A percentile compares a stretch with the other conserved stretches of the same genome.
These are phyloP conservation scores for Bruguiera gymnorhiza DNA, from an alignment of 345 rosid genomes.

Conservation along the genomic window DNA sequence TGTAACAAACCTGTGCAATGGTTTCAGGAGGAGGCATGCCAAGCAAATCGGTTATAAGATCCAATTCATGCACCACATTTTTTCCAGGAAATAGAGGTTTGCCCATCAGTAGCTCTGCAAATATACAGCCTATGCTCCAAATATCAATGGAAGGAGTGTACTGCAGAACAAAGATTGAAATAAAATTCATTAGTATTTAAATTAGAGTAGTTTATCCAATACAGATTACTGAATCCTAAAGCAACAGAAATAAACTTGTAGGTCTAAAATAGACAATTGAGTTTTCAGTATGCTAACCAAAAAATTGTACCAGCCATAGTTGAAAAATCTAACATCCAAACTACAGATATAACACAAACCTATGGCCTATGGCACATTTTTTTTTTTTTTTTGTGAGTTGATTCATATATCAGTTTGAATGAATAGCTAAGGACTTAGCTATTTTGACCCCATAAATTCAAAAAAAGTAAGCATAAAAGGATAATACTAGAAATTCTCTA, in stretches of 20 bases:
- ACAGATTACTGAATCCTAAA: neutral
- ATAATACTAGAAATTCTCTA: no score
- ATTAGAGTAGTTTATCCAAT: neutral
- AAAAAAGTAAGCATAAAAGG: no score
- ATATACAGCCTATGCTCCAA: constrained; percentile 99
- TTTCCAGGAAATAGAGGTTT: constrained; percentile 95
- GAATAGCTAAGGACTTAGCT: no score
- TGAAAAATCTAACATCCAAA: constrained; percentile 1
- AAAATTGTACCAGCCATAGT: neutral
- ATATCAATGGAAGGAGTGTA: constrained; percentile 97
- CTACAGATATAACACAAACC: neutral
- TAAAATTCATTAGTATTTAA: constrained; percentile 12
- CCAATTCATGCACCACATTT: constrained; percentile 88
- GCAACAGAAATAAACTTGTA: neutral
- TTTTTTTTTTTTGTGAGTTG: no score
- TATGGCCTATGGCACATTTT: no score
- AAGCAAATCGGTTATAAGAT: constrained; percentile 91
- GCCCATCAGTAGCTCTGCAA: constrained; percentile 87
- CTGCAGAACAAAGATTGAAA: constrained; percentile 44
- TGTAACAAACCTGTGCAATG: constrained; percentile 69
- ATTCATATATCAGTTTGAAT: no score
- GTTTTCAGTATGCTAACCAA: neutral
- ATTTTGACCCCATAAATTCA: no score
- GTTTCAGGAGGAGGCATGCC: constrained; percentile 82
- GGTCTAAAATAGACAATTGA: neutral